These are phyloP conservation scores for Fremontodendron californicum DNA, from an alignment of 345 rosid species.

Conservation along the genomic window DNA sequence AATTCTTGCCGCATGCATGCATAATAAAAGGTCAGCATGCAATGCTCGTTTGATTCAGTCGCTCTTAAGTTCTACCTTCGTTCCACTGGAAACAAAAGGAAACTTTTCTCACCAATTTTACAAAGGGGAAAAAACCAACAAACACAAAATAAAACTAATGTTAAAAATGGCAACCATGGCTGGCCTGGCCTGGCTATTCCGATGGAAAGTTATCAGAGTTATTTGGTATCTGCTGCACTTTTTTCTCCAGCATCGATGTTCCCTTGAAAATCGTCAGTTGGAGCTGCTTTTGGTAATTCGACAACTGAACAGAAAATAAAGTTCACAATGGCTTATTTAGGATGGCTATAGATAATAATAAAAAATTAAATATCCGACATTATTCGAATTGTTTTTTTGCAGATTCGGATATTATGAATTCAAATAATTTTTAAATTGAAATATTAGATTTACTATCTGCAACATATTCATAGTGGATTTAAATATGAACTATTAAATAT, in stretches of 20 bases:
- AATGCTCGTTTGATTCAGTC: constrained; percentile 12
- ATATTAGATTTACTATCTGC: too few species aligned
- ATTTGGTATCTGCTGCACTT: constrained; percentile 30
- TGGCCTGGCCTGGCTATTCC: not conserved
- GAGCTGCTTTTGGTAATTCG: constrained; percentile 51
- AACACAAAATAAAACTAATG: not conserved
- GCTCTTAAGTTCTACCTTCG: too few species aligned
- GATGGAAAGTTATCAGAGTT: not conserved
- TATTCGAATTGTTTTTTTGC: too few species aligned
- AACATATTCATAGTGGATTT: too few species aligned
- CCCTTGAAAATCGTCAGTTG: constrained; percentile 82
- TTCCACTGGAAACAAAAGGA: constrained; percentile 9
- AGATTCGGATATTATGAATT: too few species aligned
- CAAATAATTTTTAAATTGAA: too few species aligned
- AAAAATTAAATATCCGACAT: too few species aligned
- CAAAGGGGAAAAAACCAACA: not conserved
- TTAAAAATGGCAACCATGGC: too few species aligned
- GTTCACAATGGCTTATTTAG: not conserved
- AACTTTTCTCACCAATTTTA: not conserved
- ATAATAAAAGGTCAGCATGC: constrained; percentile 39
- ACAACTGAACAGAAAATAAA: constrained; percentile 40
- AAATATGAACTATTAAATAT: too few species aligned
- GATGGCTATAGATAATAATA: too few species aligned
- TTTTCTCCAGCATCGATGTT: constrained; percentile 82
- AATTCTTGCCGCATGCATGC: constrained; percentile 23